phyloP scores from a whole-genome alignment of 2,329 filamentous ascomycete species.

The Aspergillus sojae region DNA sequence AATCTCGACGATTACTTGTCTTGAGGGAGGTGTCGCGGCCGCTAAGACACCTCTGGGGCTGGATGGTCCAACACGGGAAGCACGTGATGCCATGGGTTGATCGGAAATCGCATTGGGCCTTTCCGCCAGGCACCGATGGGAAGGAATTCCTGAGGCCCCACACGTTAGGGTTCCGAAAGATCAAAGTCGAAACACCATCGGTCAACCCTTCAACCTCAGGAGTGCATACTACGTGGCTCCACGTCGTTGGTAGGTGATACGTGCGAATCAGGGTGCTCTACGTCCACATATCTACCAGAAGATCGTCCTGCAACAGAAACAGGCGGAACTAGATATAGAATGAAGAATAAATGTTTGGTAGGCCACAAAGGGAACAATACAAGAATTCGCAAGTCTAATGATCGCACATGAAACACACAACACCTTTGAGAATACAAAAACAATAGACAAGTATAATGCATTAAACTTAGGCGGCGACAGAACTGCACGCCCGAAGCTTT shows the following conservation, averaged over 20 bases:
- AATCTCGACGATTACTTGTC: not conserved
- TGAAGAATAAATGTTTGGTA: slow-evolving; percentile 1
- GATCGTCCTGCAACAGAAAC: not conserved
- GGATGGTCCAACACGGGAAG: not conserved
- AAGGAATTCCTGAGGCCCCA: not conserved
- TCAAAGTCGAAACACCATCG: no score
- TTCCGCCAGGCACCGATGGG: not conserved
- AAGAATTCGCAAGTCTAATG: slow-evolving; percentile 32
- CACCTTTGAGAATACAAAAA: slow-evolving; percentile 32
- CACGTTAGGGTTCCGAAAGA: not conserved
- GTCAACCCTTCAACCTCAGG: no score
- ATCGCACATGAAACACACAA: slow-evolving; percentile 30
- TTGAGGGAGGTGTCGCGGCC: not conserved
- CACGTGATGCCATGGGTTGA: slow-evolving; percentile 1
- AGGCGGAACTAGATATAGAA: not conserved
- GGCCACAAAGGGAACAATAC: slow-evolving; percentile 18
- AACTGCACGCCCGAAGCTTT: slow-evolving; percentile 30
- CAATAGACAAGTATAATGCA: slow-evolving; percentile 37
- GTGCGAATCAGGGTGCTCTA: not conserved
- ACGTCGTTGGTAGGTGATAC: not conserved
- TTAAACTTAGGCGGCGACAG: slow-evolving; percentile 34
- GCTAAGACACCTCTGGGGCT: not conserved
- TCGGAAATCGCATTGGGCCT: not conserved
- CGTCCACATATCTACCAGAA: not conserved
- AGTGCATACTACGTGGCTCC: no score